A percentile compares a stretch with the other conserved stretches of the same genome.
These are phyloP conservation scores for Tuctoria greenei DNA, from an alignment of 176 grass and related monocot species.

Conservation along the genomic window DNA sequence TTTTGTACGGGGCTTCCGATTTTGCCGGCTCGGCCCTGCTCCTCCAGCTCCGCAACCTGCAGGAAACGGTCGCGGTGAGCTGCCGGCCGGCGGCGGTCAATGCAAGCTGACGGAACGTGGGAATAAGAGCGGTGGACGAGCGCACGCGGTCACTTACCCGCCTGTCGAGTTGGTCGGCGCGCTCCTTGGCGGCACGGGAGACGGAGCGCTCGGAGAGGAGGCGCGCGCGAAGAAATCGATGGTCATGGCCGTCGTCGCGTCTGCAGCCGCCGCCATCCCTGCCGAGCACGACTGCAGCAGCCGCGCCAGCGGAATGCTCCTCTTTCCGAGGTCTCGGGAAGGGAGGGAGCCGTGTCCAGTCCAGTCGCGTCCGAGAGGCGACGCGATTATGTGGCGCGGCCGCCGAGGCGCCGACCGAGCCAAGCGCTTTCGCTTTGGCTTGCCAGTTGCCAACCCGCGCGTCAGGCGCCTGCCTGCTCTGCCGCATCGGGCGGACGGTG, in stretches of 20 bases:
- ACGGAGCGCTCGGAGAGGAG: constrained; percentile 92
- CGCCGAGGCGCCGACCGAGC: not conserved
- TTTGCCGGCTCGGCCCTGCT: no score
- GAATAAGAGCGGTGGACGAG: not conserved
- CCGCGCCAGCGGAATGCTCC: not conserved
- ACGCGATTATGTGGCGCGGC: not conserved
- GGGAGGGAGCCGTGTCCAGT: not conserved
- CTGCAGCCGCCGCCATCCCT: constrained; percentile 49
- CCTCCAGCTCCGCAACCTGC: constrained; percentile 52
- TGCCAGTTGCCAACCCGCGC: not conserved
- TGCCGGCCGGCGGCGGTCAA: not conserved
- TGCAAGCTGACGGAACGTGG: not conserved
- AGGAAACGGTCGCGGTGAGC: not conserved
- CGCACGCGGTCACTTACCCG: constrained; percentile 36
- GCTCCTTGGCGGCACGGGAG: constrained; percentile 85
- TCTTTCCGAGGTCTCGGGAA: not conserved
- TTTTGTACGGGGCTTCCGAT: no score
- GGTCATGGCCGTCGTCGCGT: constrained; percentile 75
- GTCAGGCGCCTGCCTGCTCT: not conserved
- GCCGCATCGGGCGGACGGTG: not conserved
- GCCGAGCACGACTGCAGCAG: not conserved
- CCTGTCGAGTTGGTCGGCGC: constrained; percentile 68
- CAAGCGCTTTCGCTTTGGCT: not conserved
- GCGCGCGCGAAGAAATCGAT: constrained; percentile 95
- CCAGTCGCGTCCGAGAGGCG: constrained; percentile 21